Base-by-base conservation (phyloP, 345 rosid genomes). In the Euclidium syriacum region DNA sequence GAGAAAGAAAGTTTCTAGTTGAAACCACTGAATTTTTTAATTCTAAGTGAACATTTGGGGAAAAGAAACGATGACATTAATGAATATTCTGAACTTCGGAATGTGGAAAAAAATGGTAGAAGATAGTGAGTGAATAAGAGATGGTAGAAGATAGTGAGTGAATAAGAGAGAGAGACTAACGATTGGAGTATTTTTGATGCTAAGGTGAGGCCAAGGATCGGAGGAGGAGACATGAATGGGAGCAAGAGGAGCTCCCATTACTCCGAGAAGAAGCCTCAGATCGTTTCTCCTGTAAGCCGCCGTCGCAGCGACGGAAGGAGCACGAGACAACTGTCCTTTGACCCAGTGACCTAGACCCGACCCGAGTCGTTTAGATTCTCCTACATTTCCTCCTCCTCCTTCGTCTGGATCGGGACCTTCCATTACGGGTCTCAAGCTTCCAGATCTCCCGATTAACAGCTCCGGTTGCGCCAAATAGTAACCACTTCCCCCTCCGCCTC, bases 321-420 rank as follows among this genome's bases (percentile, higher is more conserved):
- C 68, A 71, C 85, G 78, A 25, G 88, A 79, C 12, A 88, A 70
- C 69, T 79, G 95, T 6, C 90, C 94, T 38, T 78, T 89, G 34
- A 85, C 85, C 98, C 96, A 92, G 62, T 89, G 87, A n/a, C 98
- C 91, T 40, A 87, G 11, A 33, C 84, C 81, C 64, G 87, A 91
- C 64, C 92, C 90, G 50, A 58, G 71, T 29, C 85, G 70, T 51
- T 77, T 80, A 0, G 79, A 70, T n/a, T 81, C 92, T 42, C 80
- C 79, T 1, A 66, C 16, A 36, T 57, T 83, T 4, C 75, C 80
- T 33, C 79, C 89, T 50, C 63, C 68, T 22, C 47, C 74, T 63
- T 71, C 75, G 11, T 87, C 95, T 8, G 95, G 96, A 81, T 87
- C 92, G 18, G 99, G 97, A 27, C 99, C 99, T 58, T 90, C 97